Evolutionary conservation across 352 stramenopile species (phyloP), one percentile per base, ranked within the genome.

Genomic region (Phytophthora pseudosyringae): DNA sequence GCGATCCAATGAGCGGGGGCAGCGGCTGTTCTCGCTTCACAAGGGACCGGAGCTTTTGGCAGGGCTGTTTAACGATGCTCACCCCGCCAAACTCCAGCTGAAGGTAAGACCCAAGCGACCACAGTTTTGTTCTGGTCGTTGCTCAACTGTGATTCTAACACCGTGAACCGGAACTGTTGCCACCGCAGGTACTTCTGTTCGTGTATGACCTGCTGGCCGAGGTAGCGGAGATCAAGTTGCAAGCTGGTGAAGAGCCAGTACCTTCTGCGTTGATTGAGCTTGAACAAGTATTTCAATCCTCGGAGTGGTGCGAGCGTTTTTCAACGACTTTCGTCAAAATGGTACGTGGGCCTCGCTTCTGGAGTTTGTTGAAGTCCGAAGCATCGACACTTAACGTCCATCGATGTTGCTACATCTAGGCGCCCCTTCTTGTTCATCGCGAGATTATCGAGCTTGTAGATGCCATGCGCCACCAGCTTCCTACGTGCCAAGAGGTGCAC

Each of bases 161-260:
- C 41, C 5, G 33, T 16, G 16, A 16, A 33, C 1, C 55, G 5
- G 32, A 28, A 58, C 36, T 55, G 11, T 57, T 58, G 2, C 54
- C 3, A 29, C 13, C 45, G 21, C 36, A 88, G 78, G 75, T 77
- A 9, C 77, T 87, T 43, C 64, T 94, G 28, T 84, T 92, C 26
- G 65, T 86, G 2, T 89, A 94, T 54, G 84, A 94, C 59, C 43
- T 94, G 28, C 62, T 93, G 12, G 60, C 73, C 0, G 83, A 94
- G 64, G 64, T 47, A 25, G 45, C 53, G 9, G 56, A 75, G 13
- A 52, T 46, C 21, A 65, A 75, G 25, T 13, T 43, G 39, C 64
- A 47, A 15, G 31, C 44, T 11, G 46, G 48, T 13, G 44, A 44
- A 40, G 50, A 56, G 5, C 51, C 40, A 38, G n/a, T 12, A 9